A percentile compares a stretch with the other conserved stretches of the same genome.
phyloP scores from a whole-genome alignment of 768 basidiomycete species.

The Leccinum uliginosum region DNA sequence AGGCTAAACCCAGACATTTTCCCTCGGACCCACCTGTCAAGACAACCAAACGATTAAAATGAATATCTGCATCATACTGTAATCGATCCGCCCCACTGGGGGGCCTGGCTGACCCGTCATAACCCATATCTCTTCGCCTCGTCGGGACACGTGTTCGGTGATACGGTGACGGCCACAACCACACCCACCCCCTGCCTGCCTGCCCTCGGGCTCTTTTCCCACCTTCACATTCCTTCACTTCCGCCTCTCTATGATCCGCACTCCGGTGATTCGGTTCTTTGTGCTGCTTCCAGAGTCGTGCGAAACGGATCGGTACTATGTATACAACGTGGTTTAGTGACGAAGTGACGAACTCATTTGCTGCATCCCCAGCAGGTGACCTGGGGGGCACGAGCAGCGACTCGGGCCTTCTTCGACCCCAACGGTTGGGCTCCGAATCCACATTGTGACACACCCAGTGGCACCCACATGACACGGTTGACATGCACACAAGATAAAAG shows the following conservation, averaged over 20 bases:
- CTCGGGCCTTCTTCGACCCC: background rate
- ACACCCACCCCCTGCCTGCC: background rate
- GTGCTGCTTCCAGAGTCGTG: background rate
- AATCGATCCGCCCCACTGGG: too few relatives aligned
- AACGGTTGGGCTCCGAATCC: background rate
- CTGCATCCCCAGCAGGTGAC: background rate
- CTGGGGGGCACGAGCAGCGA: too few relatives aligned
- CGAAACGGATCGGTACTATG: conserved; percentile 8
- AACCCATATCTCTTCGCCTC: background rate
- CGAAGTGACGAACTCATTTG: background rate
- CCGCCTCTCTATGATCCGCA: conserved; percentile 17
- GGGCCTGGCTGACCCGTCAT: too few relatives aligned
- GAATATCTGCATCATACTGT: too few relatives aligned
- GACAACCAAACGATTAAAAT: background rate
- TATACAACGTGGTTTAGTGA: background rate
- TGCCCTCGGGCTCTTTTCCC: background rate
- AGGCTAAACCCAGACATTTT: background rate
- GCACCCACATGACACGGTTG: background rate
- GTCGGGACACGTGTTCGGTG: conserved; percentile 13
- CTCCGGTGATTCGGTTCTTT: background rate
- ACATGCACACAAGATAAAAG: background rate
- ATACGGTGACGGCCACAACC: background rate
- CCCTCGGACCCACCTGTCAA: background rate
- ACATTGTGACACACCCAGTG: background rate
- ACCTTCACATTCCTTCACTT: conserved; percentile 9